Base-by-base conservation (phyloP, 768 basidiomycete species). In the Podaxis pistillaris region DNA sequence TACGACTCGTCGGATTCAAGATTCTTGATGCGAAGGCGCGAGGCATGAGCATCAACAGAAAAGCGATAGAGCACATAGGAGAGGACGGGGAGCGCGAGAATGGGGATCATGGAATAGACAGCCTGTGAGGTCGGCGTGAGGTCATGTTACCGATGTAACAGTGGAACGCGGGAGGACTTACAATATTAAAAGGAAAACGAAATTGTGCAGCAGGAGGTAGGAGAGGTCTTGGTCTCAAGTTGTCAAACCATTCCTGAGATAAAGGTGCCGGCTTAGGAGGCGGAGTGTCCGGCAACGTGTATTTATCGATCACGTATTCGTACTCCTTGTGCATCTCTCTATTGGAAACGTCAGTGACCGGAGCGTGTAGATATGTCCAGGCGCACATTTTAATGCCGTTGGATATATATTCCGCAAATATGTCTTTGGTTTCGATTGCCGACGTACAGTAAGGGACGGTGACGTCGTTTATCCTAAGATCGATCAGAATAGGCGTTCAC, bases 371-470 rank as follows among this genome's bases (percentile, higher is more conserved):
- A 50, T 38, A n/a, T 7, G 56, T 58, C 50, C 50, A 41, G 1
- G 70, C 84, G 22, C 72, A 89, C 88, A 93, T 72, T 67, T 86
- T 72, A 22, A 94, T 74, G 1, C 89, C 90, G 62, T 80, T 88
- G 0, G 71, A 75, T 22, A 77, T 73, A 64, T 84, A 76, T 13
- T 84, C 80, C 12, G 77, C 75, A 70, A 93, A 94, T 0, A 85
- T 81, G 72, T 96, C 90, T 64, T 81, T 73, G 0, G 76, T 72
- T 63, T 91, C 89, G 36, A 94, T 88, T 7, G 86, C 86, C 6
- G 90, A 85, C 1, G 91, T 93, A 15, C 89, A 75, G 68, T 90
- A 96, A 0, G 94, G 91, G 1, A 96, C 94, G 0, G 93, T 93
- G 2, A 76, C 61, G 67, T 96, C 94, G 67, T 89, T 86, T 15